Conservation (phyloP, 2,329 filamentous ascomycete genomes). For the Decorospora gaudefroyi region DNA sequence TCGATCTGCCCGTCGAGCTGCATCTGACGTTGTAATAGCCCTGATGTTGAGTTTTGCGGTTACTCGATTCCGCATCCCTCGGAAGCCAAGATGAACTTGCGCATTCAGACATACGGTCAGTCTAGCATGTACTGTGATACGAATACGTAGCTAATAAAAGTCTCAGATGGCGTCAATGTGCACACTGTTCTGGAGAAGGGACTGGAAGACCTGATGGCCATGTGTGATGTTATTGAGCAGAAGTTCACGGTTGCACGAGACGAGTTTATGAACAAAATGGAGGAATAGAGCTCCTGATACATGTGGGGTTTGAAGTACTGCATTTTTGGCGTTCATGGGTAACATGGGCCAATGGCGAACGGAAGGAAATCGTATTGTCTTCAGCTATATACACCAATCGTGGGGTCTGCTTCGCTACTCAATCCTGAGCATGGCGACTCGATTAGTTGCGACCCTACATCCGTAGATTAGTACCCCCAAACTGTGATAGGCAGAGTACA, state of each 20-base stretch:
- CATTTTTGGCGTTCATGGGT: constrained; percentile 42
- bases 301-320: constrained; percentile 12
- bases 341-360: constrained; percentile 30
- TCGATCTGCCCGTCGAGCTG: neutral
- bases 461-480: constrained; percentile 11
- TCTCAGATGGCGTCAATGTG: constrained; percentile 73
- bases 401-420: constrained; percentile 20
- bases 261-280: constrained; percentile 56
- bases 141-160: constrained; percentile 5
- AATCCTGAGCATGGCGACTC: constrained; percentile 6
- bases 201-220: constrained; percentile 81
- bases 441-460: constrained; percentile 48
- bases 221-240: constrained; percentile 92
- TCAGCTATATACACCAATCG: constrained; percentile 42
- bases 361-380: constrained; percentile 45
- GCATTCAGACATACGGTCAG: constrained; percentile 94
- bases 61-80: constrained; percentile 98
- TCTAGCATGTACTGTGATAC: neutral
- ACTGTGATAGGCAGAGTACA: too few species aligned
- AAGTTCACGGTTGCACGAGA: constrained; percentile 77
- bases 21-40: constrained; percentile 58
- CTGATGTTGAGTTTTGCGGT: constrained; percentile 95
- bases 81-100: constrained; percentile 93
- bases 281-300: constrained; percentile 20
- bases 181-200: constrained; percentile 89